These are phyloP conservation scores for Melampsora occidentalis DNA, from an alignment of 1,284 basidiomycete species.

Conservation along the genomic window DNA sequence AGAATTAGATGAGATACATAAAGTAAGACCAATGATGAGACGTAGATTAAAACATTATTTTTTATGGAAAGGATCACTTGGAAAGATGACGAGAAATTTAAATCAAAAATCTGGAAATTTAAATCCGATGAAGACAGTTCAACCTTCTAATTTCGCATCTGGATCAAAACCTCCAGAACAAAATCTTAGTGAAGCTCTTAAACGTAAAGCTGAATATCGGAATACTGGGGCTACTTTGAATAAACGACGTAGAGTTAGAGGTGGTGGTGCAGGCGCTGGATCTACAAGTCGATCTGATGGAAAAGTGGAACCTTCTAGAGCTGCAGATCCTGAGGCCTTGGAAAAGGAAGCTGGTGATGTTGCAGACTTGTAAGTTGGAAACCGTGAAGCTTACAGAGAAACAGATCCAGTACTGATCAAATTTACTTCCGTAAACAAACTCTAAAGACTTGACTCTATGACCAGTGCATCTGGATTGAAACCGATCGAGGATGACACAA, in stretches of 20 bases:
- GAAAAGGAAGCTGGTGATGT: constrained; percentile 62
- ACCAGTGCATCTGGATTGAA: constrained; percentile 15
- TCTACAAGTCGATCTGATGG: constrained; percentile 17
- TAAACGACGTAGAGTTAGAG: constrained; percentile 38
- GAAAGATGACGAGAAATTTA: constrained; percentile 45
- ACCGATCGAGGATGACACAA: neutral
- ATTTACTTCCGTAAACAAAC: neutral
- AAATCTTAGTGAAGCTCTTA: constrained; percentile 60
- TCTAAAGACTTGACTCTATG: constrained; percentile 38
- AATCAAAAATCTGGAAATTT: constrained; percentile 2
- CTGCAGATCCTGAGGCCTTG: constrained; percentile 50
- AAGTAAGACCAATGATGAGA: constrained; percentile 66
- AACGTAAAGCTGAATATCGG: constrained; percentile 67
- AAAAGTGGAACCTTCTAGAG: neutral
- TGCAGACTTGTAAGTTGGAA: constrained; percentile 62
- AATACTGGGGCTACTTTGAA: constrained; percentile 46
- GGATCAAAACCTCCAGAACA: constrained; percentile 5
- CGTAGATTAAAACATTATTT: constrained; percentile 69
- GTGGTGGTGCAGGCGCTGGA: constrained; percentile 11
- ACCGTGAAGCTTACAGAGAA: neutral
- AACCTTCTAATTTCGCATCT: neutral
- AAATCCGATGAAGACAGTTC: neutral
- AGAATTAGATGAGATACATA: constrained; percentile 21
- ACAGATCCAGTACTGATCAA: neutral
- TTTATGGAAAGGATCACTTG: constrained; percentile 72